Evolutionary conservation across 768 basidiomycete genomes (phyloP).

Genomic region (Leccinellum luteum): DNA sequence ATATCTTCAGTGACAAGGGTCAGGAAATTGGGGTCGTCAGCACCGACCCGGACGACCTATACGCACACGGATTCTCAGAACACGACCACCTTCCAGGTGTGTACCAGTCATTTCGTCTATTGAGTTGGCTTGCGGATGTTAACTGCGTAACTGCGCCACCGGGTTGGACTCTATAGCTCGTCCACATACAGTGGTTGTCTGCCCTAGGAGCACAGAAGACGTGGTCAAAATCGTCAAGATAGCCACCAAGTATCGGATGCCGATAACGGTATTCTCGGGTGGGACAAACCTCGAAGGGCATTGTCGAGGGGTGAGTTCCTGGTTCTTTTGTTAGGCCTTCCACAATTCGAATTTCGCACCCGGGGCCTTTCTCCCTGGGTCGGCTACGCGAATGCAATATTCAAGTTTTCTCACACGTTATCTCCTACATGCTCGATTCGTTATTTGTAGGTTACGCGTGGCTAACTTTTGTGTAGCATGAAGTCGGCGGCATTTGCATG

Average conservation of each 20-base stretch:
- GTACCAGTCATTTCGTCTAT: conserved; percentile 9
- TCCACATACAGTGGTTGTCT: conserved; percentile 60
- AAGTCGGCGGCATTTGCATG: conserved; percentile 68
- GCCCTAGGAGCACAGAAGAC: conserved; percentile 72
- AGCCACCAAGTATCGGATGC: conserved; percentile 72
- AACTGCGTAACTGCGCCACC: background rate
- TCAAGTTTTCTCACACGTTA: too few species aligned
- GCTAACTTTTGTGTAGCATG: conserved; percentile 15
- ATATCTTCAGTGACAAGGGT: conserved; percentile 28
- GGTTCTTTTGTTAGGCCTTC: background rate
- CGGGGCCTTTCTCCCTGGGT: too few species aligned
- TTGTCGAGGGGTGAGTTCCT: conserved; percentile 52
- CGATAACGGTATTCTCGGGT: conserved; percentile 75
- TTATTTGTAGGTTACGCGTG: background rate
- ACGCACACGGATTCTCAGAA: conserved; percentile 52
- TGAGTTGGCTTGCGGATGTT: background rate
- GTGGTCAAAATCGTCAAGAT: conserved; percentile 76
- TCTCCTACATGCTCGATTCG: background rate
- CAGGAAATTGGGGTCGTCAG: conserved; percentile 34
- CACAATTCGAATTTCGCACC: background rate
- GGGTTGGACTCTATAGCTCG: conserved; percentile 29
- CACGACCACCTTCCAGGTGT: conserved; percentile 52
- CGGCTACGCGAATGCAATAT: background rate
- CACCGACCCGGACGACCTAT: conserved; percentile 51
- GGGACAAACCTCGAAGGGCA: conserved; percentile 84